Percentiles rank a stretch among this genome's conserved stretches.
phyloP scores from a whole-genome alignment of 2,329 filamentous ascomycete genomes.

The Cladosporium oxysporum region DNA sequence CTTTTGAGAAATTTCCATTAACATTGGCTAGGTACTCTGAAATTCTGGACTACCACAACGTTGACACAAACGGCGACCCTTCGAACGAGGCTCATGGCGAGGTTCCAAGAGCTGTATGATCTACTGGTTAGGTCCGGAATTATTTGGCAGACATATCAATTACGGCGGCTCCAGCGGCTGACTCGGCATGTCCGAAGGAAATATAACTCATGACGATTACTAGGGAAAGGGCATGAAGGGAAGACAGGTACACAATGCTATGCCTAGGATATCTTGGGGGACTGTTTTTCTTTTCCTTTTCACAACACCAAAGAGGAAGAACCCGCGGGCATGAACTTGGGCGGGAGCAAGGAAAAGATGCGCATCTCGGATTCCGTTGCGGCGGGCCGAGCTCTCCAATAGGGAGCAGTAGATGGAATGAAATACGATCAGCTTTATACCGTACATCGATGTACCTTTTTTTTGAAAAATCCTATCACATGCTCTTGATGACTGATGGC shows the following conservation, averaged over 20 bases:
- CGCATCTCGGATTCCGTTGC: slow-evolving; percentile 11
- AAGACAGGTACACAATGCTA: slow-evolving; percentile 20
- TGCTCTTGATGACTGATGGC: neutral
- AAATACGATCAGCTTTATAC: slow-evolving; percentile 15
- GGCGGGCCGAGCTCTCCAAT: slow-evolving; percentile 4
- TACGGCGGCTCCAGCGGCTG: neutral
- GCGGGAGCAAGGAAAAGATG: neutral
- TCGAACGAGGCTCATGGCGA: slow-evolving; percentile 19
- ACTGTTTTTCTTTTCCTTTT: slow-evolving; percentile 10
- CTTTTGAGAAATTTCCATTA: neutral
- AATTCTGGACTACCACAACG: slow-evolving; percentile 97
- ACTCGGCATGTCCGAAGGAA: neutral
- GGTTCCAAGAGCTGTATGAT: slow-evolving; percentile 11
- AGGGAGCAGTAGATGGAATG: slow-evolving; percentile 11
- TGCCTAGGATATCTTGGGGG: slow-evolving; percentile 15
- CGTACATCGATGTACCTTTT: neutral
- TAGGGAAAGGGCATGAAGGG: slow-evolving; percentile 8
- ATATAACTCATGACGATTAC: slow-evolving; percentile 4
- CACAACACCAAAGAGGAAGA: slow-evolving; percentile 5
- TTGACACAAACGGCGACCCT: slow-evolving; percentile 57
- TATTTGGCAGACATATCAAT: neutral
- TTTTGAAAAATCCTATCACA: neutral
- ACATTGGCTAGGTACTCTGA: slow-evolving; percentile 79
- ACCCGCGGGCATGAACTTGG: neutral
- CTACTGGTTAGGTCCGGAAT: neutral